phyloP scores from a whole-genome alignment of 495 filamentous ascomycete species.

The Xylaria castorea region DNA sequence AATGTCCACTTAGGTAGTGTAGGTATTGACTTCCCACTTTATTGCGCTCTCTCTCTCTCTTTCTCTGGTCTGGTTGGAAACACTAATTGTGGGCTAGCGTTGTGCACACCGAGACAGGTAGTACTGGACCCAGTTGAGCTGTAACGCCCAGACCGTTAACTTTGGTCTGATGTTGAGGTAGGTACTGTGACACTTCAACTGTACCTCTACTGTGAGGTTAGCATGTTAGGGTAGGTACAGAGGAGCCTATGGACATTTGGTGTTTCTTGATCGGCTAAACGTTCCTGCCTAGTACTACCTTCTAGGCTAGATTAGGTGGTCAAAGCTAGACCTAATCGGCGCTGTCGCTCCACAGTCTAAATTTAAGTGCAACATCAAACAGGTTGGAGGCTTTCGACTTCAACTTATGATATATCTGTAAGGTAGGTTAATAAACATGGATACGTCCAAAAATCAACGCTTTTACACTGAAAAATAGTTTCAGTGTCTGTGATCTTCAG shows the following conservation, averaged over 20 bases:
- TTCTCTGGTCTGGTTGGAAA: not conserved
- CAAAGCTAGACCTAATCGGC: not conserved
- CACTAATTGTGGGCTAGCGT: not conserved
- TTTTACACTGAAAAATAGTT: not conserved
- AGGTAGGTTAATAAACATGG: not conserved
- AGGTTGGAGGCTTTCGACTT: slow-evolving; percentile 1
- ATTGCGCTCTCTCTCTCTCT: not conserved
- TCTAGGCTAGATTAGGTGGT: not conserved
- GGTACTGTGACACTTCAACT: slow-evolving; percentile 9
- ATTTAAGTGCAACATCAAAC: slow-evolving; percentile 9
- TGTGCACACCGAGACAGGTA: slow-evolving; percentile 12
- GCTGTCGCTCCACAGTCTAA: not conserved
- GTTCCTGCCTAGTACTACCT: slow-evolving; percentile 18
- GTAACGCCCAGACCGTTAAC: not conserved
- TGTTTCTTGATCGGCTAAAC: slow-evolving; percentile 18
- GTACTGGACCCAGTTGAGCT: not conserved
- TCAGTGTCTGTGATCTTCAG: not conserved
- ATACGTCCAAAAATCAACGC: not conserved
- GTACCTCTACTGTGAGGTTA: not conserved
- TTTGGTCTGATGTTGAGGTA: slow-evolving; percentile 9
- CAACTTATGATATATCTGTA: not conserved
- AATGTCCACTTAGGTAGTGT: not conserved
- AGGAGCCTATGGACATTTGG: not conserved
- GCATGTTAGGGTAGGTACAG: not conserved
- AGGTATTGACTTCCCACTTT: not conserved